Evolutionary conservation across 306 rosid species (phyloP), one percentile per base, ranked within the genome.

Genomic region (Quercus bicolor): DNA sequence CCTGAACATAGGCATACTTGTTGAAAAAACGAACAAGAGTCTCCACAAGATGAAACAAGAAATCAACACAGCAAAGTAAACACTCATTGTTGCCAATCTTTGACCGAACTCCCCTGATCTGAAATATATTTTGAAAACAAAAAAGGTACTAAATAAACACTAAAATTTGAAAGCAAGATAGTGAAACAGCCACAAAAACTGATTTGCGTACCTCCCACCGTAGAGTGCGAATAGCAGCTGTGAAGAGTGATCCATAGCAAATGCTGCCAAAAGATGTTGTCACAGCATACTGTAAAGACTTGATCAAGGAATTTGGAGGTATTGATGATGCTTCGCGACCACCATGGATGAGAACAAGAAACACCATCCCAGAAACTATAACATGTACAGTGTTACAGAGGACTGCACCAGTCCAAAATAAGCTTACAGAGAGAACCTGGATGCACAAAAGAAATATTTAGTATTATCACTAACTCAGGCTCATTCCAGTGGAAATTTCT

Each of bases 1-100:
- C 98, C 98, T 91, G 98, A 69, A 95, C 99, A 78, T 95, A 95
- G 59, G 99, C 97, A 89, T 95, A 95, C 87, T 95, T 95, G 94
- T 93, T 95, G 85, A 95, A 95, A 83, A 93, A 95, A 45, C 98
- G 93, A 72, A 95, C 98, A 72, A 95, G 98, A 43, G 98, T 95
- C 91, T 95, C 99, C 78, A 95, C 98, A 13, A 95, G 90, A 87
- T 95, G 91, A 88, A 95, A 95, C 75, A 95, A 87, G 83, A 95
- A 95, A 89, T 95, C 99, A 77, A 95, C 97, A 78, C 96, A 95
- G 85, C 98, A 95, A 80, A 95, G 98, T 72, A 95, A 86, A 79
- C 99, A 95, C 83, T 95, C 98, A 29, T 95, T 95, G 48, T 83
- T 90, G 79, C 98, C 98, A 75, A 95, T 95, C 97, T 86, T 95